Percentiles rank a stretch among this genome's conserved stretches.
These are phyloP conservation scores for Boletus pseudo-olivaceus DNA, from an alignment of 768 basidiomycete species.

Conservation along the genomic window DNA sequence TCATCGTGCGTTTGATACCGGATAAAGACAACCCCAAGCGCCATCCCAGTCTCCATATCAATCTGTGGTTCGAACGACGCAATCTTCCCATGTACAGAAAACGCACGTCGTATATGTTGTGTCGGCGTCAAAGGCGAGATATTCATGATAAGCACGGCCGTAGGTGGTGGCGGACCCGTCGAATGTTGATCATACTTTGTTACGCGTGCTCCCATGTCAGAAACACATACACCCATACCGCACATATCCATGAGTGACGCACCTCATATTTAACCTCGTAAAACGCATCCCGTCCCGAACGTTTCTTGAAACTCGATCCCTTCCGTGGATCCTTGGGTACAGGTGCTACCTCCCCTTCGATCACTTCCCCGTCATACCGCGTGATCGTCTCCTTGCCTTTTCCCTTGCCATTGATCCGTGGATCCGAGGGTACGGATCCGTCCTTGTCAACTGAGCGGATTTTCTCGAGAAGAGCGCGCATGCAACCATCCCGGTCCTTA, in stretches of 20 bases:
- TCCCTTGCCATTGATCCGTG: conserved; percentile 57
- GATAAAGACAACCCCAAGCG: conserved; percentile 79
- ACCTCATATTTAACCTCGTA: conserved; percentile 56
- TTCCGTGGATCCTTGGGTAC: conserved; percentile 54
- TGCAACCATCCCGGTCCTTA: conserved; percentile 38
- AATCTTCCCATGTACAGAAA: conserved; percentile 60
- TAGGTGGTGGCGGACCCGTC: conserved; percentile 67
- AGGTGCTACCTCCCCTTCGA: conserved; percentile 41
- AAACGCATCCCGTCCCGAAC: conserved; percentile 39
- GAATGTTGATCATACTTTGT: conserved; percentile 73
- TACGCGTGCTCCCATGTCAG: conserved; percentile 2
- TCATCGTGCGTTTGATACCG: conserved; percentile 63
- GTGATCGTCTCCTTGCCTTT: conserved; percentile 58
- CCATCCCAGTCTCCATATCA: conserved; percentile 74
- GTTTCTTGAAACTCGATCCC: conserved; percentile 33
- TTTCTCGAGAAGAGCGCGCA: conserved; percentile 40
- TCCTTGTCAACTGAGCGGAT: conserved; percentile 34
- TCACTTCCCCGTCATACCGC: conserved; percentile 54
- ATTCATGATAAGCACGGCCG: conserved; percentile 66
- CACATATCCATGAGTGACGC: conserved; percentile 15
- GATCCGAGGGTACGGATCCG: conserved; percentile 22
- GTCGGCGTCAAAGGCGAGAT: conserved; percentile 71
- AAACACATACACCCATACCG: neutral
- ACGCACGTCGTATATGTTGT: conserved; percentile 60
- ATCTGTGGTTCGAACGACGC: conserved; percentile 71